phyloP scores from a whole-genome alignment of 2,329 filamentous ascomycete genomes.

The Xylaria digitata region DNA sequence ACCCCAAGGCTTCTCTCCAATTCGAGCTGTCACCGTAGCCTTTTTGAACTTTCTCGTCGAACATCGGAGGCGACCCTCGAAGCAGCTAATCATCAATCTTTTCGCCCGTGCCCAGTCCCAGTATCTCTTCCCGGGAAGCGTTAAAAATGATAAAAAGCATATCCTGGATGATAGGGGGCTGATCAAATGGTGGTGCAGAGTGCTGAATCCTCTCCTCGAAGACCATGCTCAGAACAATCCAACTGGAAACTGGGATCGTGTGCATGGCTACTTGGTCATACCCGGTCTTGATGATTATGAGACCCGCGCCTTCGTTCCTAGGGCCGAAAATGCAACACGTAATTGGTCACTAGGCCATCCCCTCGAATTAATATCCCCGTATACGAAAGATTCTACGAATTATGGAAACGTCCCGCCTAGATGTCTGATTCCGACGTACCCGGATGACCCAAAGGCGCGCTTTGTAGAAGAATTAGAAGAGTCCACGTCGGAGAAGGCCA shows the following conservation, averaged over 20 bases:
- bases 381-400: slow-evolving; percentile 60
- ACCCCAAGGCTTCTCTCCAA: slow-evolving; percentile 75
- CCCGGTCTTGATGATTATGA: slow-evolving; percentile 88
- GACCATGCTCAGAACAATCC: slow-evolving; percentile 53
- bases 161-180: slow-evolving; percentile 89
- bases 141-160: slow-evolving; percentile 87
- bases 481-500: slow-evolving; percentile 64
- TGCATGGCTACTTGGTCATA: slow-evolving; percentile 85
- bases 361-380: slow-evolving; percentile 72
- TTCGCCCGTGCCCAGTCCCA: slow-evolving; percentile 94
- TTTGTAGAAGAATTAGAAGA: slow-evolving; percentile 91
- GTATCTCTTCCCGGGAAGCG: slow-evolving; percentile 93
- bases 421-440: slow-evolving; percentile 88
- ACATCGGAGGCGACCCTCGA: slow-evolving; percentile 70
- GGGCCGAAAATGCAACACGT: slow-evolving; percentile 59
- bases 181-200: slow-evolving; percentile 95
- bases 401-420: slow-evolving; percentile 74
- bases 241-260: slow-evolving; percentile 56
- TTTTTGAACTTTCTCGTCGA: slow-evolving; percentile 82
- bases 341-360: slow-evolving; percentile 79
- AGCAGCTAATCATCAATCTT: slow-evolving; percentile 82
- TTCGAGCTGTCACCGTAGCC: slow-evolving; percentile 77
- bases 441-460: slow-evolving; percentile 93
- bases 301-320: slow-evolving; percentile 81
- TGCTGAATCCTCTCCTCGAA: slow-evolving; percentile 79